A percentile compares a stretch with the other conserved stretches of the same genome.
These are phyloP conservation scores for Solioccasus polychromus DNA, from an alignment of 768 basidiomycete species.

Conservation along the genomic window DNA sequence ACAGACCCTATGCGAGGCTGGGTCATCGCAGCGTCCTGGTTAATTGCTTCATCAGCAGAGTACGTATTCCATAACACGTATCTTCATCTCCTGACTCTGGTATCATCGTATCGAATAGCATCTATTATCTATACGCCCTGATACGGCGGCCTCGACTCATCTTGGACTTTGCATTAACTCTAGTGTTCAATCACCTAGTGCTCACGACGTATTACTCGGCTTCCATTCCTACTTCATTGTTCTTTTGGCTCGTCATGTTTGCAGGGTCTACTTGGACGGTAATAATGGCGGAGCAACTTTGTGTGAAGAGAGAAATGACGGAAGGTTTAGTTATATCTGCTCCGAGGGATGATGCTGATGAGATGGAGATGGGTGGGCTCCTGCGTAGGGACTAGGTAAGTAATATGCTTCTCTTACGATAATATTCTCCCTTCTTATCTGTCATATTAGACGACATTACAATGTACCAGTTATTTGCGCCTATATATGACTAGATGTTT, in stretches of 20 bases:
- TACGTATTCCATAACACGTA: slow-evolving; percentile 43
- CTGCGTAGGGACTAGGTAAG: slow-evolving; percentile 61
- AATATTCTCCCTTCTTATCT: slow-evolving; percentile 3
- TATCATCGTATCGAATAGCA: slow-evolving; percentile 30
- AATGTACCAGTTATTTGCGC: slow-evolving; percentile 21
- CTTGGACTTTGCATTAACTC: slow-evolving; percentile 90
- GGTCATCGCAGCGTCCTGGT: slow-evolving; percentile 88
- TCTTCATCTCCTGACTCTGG: slow-evolving; percentile 9
- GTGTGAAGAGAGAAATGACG: slow-evolving; percentile 85
- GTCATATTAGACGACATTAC: slow-evolving; percentile 13
- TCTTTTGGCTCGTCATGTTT: slow-evolving; percentile 87
- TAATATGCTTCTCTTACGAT: slow-evolving; percentile 21
- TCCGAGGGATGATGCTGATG: slow-evolving; percentile 44
- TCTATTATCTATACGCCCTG: slow-evolving; percentile 83
- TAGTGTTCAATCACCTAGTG: slow-evolving; percentile 88
- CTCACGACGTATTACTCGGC: slow-evolving; percentile 82
- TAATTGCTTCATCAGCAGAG: slow-evolving; percentile 81
- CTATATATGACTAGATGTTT: slow-evolving; percentile 16
- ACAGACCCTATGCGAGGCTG: slow-evolving; percentile 83
- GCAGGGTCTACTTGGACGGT: slow-evolving; percentile 70
- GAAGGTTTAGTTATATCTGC: slow-evolving; percentile 67
- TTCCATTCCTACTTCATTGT: slow-evolving; percentile 77
- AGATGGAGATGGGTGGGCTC: slow-evolving; percentile 52
- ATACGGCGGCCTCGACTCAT: slow-evolving; percentile 91
- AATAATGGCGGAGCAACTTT: slow-evolving; percentile 85